Conservation (phyloP, 805 yeast species). For the Novakomyces olei region DNA sequence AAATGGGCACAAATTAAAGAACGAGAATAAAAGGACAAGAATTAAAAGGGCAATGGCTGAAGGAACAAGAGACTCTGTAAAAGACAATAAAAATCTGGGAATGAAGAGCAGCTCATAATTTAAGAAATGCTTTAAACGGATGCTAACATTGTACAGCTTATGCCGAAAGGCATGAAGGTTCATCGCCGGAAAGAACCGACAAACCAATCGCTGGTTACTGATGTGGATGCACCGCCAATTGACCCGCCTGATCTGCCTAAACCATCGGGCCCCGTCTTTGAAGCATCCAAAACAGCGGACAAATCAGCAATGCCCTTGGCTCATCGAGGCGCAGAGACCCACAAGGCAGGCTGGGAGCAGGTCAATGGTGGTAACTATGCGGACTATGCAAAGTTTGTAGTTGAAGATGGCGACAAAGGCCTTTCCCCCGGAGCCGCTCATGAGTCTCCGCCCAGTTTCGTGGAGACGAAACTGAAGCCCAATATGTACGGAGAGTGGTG, state of each 20-base stretch:
- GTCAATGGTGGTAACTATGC: neutral
- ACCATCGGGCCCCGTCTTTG: no score
- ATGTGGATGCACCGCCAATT: no score
- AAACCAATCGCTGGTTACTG: no score
- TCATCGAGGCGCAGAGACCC: neutral
- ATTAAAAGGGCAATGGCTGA: neutral
- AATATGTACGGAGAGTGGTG: constrained; percentile 86
- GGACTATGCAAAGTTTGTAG: neutral
- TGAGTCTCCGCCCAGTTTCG: constrained; percentile 33
- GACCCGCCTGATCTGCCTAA: no score
- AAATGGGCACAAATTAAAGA: neutral
- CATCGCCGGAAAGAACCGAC: no score
- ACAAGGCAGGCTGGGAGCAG: neutral
- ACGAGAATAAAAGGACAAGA: neutral
- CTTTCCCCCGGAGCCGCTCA: neutral
- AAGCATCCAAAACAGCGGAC: neutral
- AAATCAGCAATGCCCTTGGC: neutral
- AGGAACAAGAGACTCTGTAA: neutral
- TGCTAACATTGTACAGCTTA: neutral
- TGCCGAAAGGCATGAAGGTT: no score
- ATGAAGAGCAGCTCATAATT: neutral
- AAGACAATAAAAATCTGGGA: neutral
- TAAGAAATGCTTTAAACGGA: neutral
- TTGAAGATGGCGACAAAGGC: no score
- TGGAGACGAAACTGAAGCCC: constrained; percentile 59